A percentile compares a stretch with the other conserved stretches of the same genome.
These are phyloP conservation scores for Hirsutella thompsonii DNA, from an alignment of 2,329 filamentous ascomycete genomes.

Conservation along the genomic window DNA sequence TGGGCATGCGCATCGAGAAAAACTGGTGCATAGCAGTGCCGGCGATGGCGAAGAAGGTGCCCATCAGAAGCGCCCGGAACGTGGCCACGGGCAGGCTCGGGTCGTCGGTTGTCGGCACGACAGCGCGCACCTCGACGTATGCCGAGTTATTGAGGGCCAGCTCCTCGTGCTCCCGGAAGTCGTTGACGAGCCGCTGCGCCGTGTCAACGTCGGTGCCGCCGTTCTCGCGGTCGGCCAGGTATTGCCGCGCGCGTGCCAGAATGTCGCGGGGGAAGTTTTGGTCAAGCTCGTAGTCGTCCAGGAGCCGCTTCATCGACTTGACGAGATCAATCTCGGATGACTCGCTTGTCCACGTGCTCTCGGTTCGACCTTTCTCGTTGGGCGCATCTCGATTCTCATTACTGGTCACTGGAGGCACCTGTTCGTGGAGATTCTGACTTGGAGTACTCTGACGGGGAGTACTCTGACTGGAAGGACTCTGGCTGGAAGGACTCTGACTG, in stretches of 20 bases:
- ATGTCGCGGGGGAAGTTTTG: constrained; percentile 32
- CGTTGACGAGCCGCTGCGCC: constrained; percentile 7
- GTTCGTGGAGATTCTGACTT: too few species aligned
- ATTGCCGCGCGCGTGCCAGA: constrained; percentile 25
- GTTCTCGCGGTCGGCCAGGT: constrained; percentile 15
- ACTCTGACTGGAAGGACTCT: too few species aligned
- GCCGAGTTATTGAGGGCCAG: constrained; percentile 21
- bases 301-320: constrained; percentile 10
- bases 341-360: too few species aligned
- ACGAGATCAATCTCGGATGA: not conserved
- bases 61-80: constrained; percentile 24
- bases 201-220: constrained; percentile 6
- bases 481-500: too few species aligned
- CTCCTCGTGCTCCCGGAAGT: constrained; percentile 10
- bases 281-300: constrained; percentile 28
- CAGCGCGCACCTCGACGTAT: constrained; percentile 29
- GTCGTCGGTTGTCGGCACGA: constrained; percentile 30
- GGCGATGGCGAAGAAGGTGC: constrained; percentile 19
- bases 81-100: constrained; percentile 25
- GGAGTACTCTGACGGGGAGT: too few species aligned
- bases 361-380: too few species aligned
- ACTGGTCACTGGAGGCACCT: too few species aligned
- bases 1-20: constrained; percentile 27
- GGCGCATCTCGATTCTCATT: too few species aligned
- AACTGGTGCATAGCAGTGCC: constrained; percentile 17